A percentile compares a stretch with the other conserved stretches of the same genome.
Conservation (phyloP, 768 basidiomycete genomes). For the Leccinellum rugosiceps region DNA sequence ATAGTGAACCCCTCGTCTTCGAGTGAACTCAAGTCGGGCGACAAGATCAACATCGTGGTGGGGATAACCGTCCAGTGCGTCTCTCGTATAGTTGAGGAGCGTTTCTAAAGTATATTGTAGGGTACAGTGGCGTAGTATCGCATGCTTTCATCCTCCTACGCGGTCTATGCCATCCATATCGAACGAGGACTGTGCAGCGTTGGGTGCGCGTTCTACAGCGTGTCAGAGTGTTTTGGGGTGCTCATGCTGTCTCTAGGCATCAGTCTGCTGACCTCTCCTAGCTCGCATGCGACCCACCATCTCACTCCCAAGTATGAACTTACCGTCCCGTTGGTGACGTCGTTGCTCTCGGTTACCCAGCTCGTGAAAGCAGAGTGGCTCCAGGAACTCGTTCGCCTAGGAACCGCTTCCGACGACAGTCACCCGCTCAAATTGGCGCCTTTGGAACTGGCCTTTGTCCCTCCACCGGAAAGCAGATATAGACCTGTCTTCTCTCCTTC, state of each 20-base stretch:
- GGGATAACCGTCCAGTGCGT: constrained; percentile 46
- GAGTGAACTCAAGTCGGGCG: constrained; percentile 51
- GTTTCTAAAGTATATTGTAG: constrained; percentile 28
- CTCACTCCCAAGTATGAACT: constrained; percentile 49
- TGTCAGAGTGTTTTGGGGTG: neutral
- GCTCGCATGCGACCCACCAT: constrained; percentile 59
- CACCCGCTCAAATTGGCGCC: constrained; percentile 33
- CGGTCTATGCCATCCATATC: constrained; percentile 37
- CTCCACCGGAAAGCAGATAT: constrained; percentile 54
- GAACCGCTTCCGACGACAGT: constrained; percentile 33
- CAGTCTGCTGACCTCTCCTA: constrained; percentile 45
- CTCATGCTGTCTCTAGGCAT: constrained; percentile 39
- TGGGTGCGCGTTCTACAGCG: constrained; percentile 44
- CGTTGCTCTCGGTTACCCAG: constrained; percentile 54
- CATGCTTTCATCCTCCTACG: constrained; percentile 43
- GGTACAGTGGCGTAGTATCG: constrained; percentile 49
- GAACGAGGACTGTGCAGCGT: constrained; percentile 42
- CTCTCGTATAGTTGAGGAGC: neutral
- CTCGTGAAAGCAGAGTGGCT: constrained; percentile 73
- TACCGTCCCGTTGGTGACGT: constrained; percentile 49
- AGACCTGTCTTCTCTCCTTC: constrained; percentile 55
- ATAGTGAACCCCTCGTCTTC: constrained; percentile 37
- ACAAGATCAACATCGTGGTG: constrained; percentile 45
- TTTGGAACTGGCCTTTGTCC: constrained; percentile 50
- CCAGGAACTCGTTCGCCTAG: constrained; percentile 53